Evolutionary conservation across 805 yeast genomes (phyloP), one percentile per base, ranked within the genome.

Genomic region (Starmerella khaoyaiensis): DNA sequence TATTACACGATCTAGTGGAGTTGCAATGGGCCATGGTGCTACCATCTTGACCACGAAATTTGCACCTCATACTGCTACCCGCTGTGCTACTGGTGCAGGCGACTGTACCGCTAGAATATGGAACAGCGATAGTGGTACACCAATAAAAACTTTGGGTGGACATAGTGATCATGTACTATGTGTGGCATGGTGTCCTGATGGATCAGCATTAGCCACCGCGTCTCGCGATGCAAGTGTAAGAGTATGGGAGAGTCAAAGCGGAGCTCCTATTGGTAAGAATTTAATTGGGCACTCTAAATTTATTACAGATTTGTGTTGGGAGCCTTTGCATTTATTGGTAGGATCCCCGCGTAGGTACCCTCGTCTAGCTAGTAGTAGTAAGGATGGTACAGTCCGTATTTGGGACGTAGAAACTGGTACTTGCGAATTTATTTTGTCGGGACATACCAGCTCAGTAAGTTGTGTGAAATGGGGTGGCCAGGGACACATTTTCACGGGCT

Each of bases 401-500:
- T 90, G 98, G 98, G 94, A 87, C 52, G 69, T 83, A 2, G 68
- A 72, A 11, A 61, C 76, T 28, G 69, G 94, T 48, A 68, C 66
- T 1, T 74, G 84, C 49, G 51, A 70, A 36, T 65, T 69, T 55
- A 77, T 93, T 2, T 62, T 90, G 67, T 71, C 80, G 37, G 96
- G 97, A 0, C 98, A 90, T 55, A 69, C 83, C 22, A 73, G 79
- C 34, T 72, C 93, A 1, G 96, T 90, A 2, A 77, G 94, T 1
- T 83, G 96, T 61, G 93, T 86, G n/a, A 84, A 77, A 57, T 90
- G 98, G 98, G 81, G 95, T 40, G 98, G 98, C 2, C 63, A 73
- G 31, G 82, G 84, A 36, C 65, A 78, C 15, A 67, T 90, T 24
- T 90, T 86, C 58, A 74, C 93, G 22, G 86, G 81, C 1, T 84